Conservation (phyloP, 495 filamentous ascomycete genomes). For the Oidiodendron maius region DNA sequence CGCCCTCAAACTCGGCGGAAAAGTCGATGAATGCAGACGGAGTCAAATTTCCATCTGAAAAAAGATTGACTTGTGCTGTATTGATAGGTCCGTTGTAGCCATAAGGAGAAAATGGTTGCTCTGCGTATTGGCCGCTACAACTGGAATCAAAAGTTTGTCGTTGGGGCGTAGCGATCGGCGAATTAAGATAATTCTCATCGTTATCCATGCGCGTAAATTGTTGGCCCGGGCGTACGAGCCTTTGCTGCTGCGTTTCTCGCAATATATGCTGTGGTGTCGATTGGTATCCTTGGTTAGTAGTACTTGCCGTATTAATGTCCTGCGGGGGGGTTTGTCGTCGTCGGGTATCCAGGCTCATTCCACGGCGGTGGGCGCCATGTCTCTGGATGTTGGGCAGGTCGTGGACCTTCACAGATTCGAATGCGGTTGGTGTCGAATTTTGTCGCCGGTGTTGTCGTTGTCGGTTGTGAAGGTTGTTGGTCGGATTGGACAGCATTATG, state of each 20-base stretch:
- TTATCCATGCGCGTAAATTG: constrained; percentile 22
- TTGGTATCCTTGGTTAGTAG: constrained; percentile 63
- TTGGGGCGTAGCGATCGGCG: constrained; percentile 40
- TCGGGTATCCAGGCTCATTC: constrained; percentile 72
- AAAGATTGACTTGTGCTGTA: constrained; percentile 24
- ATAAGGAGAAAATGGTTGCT: constrained; percentile 8
- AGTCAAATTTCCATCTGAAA: constrained; percentile 14
- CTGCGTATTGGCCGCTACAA: constrained; percentile 31
- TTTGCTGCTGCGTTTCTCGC: constrained; percentile 32
- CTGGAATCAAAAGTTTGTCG: constrained; percentile 36
- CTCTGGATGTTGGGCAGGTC: constrained; percentile 51
- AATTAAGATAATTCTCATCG: constrained; percentile 36
- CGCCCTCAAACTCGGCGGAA: constrained; percentile 14
- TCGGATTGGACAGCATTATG: constrained; percentile 73
- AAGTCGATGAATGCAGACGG: constrained; percentile 23
- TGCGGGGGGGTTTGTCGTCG: constrained; percentile 46
- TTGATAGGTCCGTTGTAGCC: constrained; percentile 33
- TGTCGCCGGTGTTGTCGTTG: constrained; percentile 78
- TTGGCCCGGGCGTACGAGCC: constrained; percentile 56
- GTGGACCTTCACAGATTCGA: constrained; percentile 60
- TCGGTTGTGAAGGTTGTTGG: constrained; percentile 59
- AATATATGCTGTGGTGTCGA: constrained; percentile 69
- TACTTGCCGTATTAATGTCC: constrained; percentile 49
- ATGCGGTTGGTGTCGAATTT: constrained; percentile 75
- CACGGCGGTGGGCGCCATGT: constrained; percentile 62